These are phyloP conservation scores for Cubamyces lactineus DNA, from an alignment of 768 basidiomycete genomes.

Conservation along the genomic window DNA sequence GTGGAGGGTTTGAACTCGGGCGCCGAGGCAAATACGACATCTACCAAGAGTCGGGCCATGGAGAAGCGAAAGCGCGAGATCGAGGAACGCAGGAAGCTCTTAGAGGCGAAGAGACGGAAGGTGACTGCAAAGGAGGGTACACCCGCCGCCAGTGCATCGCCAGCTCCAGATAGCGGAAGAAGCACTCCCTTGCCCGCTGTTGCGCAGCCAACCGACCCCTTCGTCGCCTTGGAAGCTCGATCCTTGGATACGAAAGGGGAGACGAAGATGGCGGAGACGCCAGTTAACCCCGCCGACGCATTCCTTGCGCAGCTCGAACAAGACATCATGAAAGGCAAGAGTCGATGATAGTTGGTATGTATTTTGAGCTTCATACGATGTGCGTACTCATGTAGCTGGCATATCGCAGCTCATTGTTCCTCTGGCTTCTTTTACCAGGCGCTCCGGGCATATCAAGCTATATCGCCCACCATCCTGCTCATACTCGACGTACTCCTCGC, in stretches of 20 bases:
- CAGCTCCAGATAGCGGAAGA: background rate
- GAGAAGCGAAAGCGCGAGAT: constrained; percentile 77
- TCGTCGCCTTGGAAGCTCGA: constrained; percentile 50
- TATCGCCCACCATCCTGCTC: constrained; percentile 46
- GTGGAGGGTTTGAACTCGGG: constrained; percentile 71
- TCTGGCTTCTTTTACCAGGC: constrained; percentile 46
- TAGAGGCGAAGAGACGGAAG: constrained; percentile 75
- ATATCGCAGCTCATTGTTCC: background rate
- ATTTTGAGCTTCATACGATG: background rate
- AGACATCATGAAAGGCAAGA: constrained; percentile 51
- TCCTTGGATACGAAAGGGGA: constrained; percentile 20
- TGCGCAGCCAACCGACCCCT: constrained; percentile 43
- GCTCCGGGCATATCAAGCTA: constrained; percentile 53
- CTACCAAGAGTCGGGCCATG: constrained; percentile 55
- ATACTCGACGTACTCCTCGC: constrained; percentile 48
- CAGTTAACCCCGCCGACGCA: constrained; percentile 53
- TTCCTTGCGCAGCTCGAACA: constrained; percentile 70
- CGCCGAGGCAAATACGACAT: constrained; percentile 27
- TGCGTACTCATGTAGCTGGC: background rate
- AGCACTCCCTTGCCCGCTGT: background rate
- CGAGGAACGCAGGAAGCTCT: constrained; percentile 60
- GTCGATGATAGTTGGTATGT: constrained; percentile 6
- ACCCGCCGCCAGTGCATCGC: background rate
- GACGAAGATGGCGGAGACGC: constrained; percentile 31
- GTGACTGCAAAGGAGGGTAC: constrained; percentile 27